These are phyloP conservation scores for Fomitopsis pulvina DNA, from an alignment of 768 basidiomycete genomes.

Conservation along the genomic window DNA sequence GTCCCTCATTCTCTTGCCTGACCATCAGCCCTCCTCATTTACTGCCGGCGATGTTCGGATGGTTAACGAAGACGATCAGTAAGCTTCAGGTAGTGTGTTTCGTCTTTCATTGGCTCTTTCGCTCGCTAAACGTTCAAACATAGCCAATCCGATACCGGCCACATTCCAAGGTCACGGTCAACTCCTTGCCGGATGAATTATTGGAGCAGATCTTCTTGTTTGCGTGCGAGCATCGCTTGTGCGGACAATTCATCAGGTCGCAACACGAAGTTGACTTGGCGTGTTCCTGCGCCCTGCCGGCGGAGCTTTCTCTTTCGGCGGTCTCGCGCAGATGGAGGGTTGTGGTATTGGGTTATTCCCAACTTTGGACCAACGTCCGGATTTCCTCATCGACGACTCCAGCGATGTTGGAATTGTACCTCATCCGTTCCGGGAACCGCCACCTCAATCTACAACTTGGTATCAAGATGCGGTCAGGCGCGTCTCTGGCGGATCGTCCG, in stretches of 20 bases:
- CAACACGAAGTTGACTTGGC: background rate
- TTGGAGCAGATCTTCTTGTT: slow-evolving; percentile 2
- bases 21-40: background rate
- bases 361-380: background rate
- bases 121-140: too few relatives aligned
- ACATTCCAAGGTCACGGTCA: background rate
- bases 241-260: background rate
- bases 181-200: background rate
- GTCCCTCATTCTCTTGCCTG: too few relatives aligned
- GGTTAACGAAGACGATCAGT: too few relatives aligned
- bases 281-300: background rate
- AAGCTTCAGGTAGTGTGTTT: background rate
- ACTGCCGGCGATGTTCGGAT: too few relatives aligned
- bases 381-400: background rate
- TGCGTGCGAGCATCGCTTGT: background rate
- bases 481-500: background rate
- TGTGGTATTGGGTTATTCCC: background rate
- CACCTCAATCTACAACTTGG: background rate
- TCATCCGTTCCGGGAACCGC: background rate
- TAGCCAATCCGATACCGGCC: background rate
- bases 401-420: background rate
- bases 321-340: background rate
- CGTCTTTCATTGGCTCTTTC: too few relatives aligned
- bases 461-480: background rate
- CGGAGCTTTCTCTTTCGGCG: background rate